phyloP scores from a whole-genome alignment of 208 protist genomes.

The Spongospora subterranea region DNA sequence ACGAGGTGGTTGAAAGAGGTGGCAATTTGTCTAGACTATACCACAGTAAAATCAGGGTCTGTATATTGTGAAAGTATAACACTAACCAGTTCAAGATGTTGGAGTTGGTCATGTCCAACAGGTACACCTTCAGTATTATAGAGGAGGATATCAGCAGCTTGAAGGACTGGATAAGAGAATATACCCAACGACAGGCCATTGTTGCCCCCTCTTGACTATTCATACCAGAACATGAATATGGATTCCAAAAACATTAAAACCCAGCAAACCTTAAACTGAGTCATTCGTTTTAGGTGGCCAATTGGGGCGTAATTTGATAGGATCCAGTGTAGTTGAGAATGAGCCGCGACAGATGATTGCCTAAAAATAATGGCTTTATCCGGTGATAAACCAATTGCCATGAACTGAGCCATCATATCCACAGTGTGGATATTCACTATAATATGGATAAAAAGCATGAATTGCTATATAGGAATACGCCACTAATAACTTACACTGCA shows the following conservation, averaged over 20 bases:
- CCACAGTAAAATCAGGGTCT: background rate
- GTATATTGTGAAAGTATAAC: background rate
- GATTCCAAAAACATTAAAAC: no score
- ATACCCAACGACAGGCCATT: background rate
- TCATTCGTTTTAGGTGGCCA: conserved; percentile 21
- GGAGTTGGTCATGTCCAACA: conserved; percentile 22
- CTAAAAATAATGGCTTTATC: background rate
- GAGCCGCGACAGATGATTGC: conserved; percentile 23
- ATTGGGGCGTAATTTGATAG: background rate
- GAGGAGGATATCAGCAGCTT: conserved; percentile 45
- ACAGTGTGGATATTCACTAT: background rate
- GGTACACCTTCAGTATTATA: background rate
- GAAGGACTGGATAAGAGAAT: conserved; percentile 33
- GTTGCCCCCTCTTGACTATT: no score
- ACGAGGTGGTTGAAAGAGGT: conserved; percentile 1
- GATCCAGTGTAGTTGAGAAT: conserved; percentile 42
- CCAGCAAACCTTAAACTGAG: conserved; percentile 4
- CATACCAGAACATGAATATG: no score
- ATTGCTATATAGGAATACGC: background rate
- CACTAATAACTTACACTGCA: background rate
- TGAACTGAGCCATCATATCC: background rate
- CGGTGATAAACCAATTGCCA: conserved; percentile 3
- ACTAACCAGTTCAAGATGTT: conserved; percentile 42
- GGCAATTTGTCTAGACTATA: background rate
- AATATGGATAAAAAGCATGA: background rate